Base-by-base conservation (phyloP, 495 filamentous ascomycete species). In the Neurospora sp. region DNA sequence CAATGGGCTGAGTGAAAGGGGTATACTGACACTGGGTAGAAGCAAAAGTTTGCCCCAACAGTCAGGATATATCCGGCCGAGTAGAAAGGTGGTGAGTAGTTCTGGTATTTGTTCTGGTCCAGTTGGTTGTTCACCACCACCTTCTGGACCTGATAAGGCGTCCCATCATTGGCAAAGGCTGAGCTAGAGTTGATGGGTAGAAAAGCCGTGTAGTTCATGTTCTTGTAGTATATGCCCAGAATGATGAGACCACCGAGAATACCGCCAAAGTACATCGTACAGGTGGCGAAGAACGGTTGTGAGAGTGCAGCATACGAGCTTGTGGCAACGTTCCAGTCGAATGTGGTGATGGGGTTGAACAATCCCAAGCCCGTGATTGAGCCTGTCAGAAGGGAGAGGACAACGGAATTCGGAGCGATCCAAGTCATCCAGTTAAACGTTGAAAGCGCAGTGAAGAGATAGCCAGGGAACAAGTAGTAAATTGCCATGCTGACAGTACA, bases 41-140 rank as follows among this genome's bases (percentile, higher is more conserved):
- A 85, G 11, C 88, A 88, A 77, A 91, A 91, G 21, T 86, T 88
- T 24, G 89, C 83, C 19, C 88, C 89, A 62, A 89, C 88, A 38
- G 78, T 81, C 17, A 91, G 77, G 39, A 86, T 83, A 76, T 89
- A 90, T 1, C 88, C 89, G 9, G 89, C 88, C 2, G 88, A 89
- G 71, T 90, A 78, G 79, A 89, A 91, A 0, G 89, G 81, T 5
- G 88, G 88, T 2, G 88, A 90, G 77, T 91, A 90, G 0, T 78
- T 70, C 42, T 86, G 76, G 79, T 90, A 90, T 45, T 83, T 81
- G 24, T 69, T 74, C 42, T 79, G 72, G 76, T 90, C 83, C 34
- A 90, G 82, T 17, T 82, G 86, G 71, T 84, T 86, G 2, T 87
- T 77, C 0, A 83, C 77, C 2, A 86, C 86, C 19, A 90, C 87